Evolutionary conservation across 192 early-diverging fungal species (phyloP).

Genomic region (Gigaspora rosea): DNA sequence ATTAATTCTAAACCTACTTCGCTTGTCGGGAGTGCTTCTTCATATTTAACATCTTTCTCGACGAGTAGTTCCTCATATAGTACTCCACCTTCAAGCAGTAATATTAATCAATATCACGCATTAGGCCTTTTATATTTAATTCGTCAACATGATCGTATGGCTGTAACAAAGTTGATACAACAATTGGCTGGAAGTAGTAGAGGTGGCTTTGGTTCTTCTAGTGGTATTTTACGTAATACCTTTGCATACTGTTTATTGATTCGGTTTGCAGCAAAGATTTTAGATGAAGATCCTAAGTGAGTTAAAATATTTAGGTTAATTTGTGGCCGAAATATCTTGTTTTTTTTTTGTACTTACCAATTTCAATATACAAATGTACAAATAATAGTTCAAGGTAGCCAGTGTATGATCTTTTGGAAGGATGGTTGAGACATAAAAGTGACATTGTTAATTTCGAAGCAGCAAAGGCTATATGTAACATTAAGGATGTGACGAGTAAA

Average conservation of each 20-base stretch:
- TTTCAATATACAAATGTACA: neutral
- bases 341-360: neutral
- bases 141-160: conserved; percentile 97
- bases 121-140: conserved; percentile 93
- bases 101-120: conserved; percentile 97
- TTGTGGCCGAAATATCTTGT: neutral
- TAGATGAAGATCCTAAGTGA: conserved; percentile 74
- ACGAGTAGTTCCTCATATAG: conserved; percentile 43
- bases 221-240: conserved; percentile 70
- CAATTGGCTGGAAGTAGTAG: conserved; percentile 65
- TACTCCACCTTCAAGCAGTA: conserved; percentile 63
- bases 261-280: conserved; percentile 86
- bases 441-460: conserved; percentile 99
- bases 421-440: conserved; percentile 89
- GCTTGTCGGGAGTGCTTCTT: conserved; percentile 48
- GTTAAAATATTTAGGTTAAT: conserved; percentile 3
- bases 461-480: conserved; percentile 92
- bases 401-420: conserved; percentile 87
- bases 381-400: conserved; percentile 51
- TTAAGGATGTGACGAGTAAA: conserved; percentile 78
- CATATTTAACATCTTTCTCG: conserved; percentile 56
- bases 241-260: conserved; percentile 92
- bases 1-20: conserved; percentile 78
- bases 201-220: conserved; percentile 51
- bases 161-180: conserved; percentile 94